Evolutionary conservation across 2,329 filamentous ascomycete genomes (phyloP).

Genomic region (Diaporthe sp.): DNA sequence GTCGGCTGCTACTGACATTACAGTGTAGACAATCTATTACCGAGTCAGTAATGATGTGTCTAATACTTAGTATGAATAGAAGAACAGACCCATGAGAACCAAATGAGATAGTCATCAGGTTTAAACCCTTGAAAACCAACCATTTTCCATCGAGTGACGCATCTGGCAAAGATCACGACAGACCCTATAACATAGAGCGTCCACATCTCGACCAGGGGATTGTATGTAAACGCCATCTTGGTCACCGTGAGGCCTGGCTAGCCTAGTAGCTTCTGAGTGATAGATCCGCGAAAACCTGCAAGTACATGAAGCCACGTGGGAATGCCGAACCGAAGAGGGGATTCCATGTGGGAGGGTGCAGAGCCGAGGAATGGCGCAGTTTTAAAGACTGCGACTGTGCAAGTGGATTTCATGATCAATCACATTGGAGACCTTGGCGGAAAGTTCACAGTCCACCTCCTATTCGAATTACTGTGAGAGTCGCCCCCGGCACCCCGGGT

Average conservation of each 20-base stretch:
- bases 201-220: conserved; percentile 54
- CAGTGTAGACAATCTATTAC: conserved; percentile 46
- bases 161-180: conserved; percentile 49
- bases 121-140: conserved; percentile 51
- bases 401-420: conserved; percentile 21
- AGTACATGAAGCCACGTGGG: background rate
- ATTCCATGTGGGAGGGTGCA: conserved; percentile 1
- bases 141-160: conserved; percentile 51
- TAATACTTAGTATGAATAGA: background rate
- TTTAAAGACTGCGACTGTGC: conserved; percentile 19
- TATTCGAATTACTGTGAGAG: conserved; percentile 1
- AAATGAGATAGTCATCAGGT: conserved; percentile 53
- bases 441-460: conserved; percentile 12
- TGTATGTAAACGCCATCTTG: conserved; percentile 29
- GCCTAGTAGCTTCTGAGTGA: background rate
- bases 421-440: conserved; percentile 1
- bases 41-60: background rate
- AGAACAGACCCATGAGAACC: conserved; percentile 48
- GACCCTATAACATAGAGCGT: conserved; percentile 52
- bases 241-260: background rate
- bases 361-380: background rate
- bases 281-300: background rate
- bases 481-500: background rate
- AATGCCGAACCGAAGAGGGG: background rate
- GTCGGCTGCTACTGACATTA: conserved; percentile 32